These are phyloP conservation scores for Rhizomucor miehei DNA, from an alignment of 371 early-diverging fungal genomes.

Conservation along the genomic window DNA sequence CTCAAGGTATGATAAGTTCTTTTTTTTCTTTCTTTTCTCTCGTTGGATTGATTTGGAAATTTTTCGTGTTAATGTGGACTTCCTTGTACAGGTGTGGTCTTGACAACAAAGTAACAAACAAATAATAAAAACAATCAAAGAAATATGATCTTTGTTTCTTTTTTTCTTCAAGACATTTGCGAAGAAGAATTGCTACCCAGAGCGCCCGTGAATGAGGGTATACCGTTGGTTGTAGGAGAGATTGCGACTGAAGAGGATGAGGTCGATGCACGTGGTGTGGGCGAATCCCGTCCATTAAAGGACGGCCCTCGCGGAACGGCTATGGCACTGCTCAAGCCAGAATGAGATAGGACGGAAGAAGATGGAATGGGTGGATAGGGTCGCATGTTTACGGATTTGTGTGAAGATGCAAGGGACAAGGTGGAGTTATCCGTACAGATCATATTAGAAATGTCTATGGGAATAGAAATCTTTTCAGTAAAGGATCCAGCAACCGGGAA, in stretches of 20 bases:
- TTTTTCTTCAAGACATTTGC: too few species aligned
- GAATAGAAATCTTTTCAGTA: background rate
- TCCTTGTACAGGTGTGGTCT: background rate
- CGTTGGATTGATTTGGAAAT: too few species aligned
- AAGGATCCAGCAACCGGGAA: background rate
- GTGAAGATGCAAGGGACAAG: constrained; percentile 30
- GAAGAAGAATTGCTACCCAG: background rate
- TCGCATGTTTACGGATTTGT: constrained; percentile 19
- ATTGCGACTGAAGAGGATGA: constrained; percentile 34
- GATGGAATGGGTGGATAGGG: constrained; percentile 37
- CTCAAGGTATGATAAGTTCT: constrained; percentile 64
- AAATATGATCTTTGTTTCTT: too few species aligned
- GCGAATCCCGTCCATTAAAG: constrained; percentile 31
- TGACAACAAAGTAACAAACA: too few species aligned
- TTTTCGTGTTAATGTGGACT: constrained; percentile 3
- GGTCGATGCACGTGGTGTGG: constrained; percentile 44
- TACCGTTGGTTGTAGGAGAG: constrained; percentile 1
- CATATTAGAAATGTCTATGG: constrained; percentile 32
- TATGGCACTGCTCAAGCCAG: constrained; percentile 16
- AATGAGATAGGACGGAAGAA: constrained; percentile 16
- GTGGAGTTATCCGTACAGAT: constrained; percentile 36
- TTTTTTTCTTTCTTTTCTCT: background rate
- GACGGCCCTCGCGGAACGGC: constrained; percentile 36
- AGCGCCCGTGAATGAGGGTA: constrained; percentile 8
- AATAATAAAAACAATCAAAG: too few species aligned